phyloP scores from a whole-genome alignment of 768 basidiomycete genomes.

The Exsudoporus frostii region DNA sequence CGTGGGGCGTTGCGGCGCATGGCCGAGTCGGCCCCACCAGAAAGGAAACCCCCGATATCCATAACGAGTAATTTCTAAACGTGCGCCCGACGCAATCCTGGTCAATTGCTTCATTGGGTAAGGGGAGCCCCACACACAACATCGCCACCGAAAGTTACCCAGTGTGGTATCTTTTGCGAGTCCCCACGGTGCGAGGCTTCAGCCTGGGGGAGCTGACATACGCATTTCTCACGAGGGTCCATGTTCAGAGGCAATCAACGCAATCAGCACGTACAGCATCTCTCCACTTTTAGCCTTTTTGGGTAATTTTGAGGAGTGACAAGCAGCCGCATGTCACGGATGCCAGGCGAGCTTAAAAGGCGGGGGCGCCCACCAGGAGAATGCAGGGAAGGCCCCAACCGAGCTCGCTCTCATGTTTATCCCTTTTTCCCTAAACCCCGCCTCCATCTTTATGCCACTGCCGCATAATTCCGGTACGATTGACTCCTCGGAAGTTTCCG shows the following conservation, averaged over 20 bases:
- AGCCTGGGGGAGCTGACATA: constrained; percentile 28
- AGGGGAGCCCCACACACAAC: constrained; percentile 3
- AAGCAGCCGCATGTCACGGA: constrained; percentile 15
- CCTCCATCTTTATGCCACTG: neutral
- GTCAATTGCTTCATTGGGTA: constrained; percentile 19
- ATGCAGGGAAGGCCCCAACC: constrained; percentile 9
- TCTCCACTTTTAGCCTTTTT: constrained; percentile 15
- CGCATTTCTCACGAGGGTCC: constrained; percentile 27
- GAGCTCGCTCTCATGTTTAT: constrained; percentile 4
- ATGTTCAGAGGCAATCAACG: constrained; percentile 25
- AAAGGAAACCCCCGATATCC: constrained; percentile 9
- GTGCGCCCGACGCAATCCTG: constrained; percentile 18
- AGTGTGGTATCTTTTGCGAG: constrained; percentile 15
- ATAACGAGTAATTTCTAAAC: constrained; percentile 21
- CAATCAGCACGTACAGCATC: constrained; percentile 22
- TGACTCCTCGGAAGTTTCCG: constrained; percentile 16
- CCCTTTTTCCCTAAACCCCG: neutral
- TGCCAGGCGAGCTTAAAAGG: constrained; percentile 25
- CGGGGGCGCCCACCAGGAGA: constrained; percentile 13
- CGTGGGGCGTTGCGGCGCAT: neutral
- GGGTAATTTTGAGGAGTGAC: constrained; percentile 26
- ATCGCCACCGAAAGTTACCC: constrained; percentile 25
- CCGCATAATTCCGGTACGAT: constrained; percentile 1
- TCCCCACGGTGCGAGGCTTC: constrained; percentile 1
- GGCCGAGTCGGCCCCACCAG: neutral